Conservation (phyloP, 192 early-diverging fungal genomes). For the Chytriomyces hyalinus region DNA sequence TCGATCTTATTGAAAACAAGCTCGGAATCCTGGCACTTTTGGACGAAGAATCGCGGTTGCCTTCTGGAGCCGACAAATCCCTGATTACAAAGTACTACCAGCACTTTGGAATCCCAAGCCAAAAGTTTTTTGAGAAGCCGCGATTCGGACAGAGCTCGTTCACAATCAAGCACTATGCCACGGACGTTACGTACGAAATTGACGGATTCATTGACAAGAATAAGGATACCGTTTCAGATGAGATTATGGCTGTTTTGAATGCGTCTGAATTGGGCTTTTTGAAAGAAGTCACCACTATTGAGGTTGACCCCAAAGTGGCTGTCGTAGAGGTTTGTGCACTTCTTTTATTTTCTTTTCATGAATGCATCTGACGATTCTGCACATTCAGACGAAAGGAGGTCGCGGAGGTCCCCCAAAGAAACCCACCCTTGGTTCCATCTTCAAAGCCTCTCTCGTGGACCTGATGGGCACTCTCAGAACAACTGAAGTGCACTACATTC, state of each 20-base stretch:
- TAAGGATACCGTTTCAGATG: conserved; percentile 94
- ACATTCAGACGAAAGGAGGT: conserved; percentile 32
- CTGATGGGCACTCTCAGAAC: conserved; percentile 89
- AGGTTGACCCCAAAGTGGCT: conserved; percentile 67
- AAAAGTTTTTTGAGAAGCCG: conserved; percentile 87
- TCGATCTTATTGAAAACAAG: conserved; percentile 96
- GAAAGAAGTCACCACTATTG: conserved; percentile 71
- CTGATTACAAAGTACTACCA: conserved; percentile 91
- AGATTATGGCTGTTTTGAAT: conserved; percentile 72
- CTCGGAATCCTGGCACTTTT: conserved; percentile 93
- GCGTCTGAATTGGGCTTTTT: conserved; percentile 75
- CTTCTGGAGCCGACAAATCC: conserved; percentile 82
- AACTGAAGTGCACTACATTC: conserved; percentile 90
- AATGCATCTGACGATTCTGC: neutral
- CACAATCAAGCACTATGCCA: conserved; percentile 94
- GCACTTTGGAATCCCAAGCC: conserved; percentile 70
- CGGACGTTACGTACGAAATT: conserved; percentile 90
- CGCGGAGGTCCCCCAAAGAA: conserved; percentile 63
- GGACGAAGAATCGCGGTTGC: conserved; percentile 90
- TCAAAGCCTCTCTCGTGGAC: conserved; percentile 72
- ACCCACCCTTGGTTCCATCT: conserved; percentile 87
- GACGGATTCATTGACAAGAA: conserved; percentile 99
- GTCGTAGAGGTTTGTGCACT: neutral
- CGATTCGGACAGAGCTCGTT: conserved; percentile 87
- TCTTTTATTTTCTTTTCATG: neutral